Base-by-base conservation (phyloP, 805 yeast species). In the Candida arabinofermentans region DNA sequence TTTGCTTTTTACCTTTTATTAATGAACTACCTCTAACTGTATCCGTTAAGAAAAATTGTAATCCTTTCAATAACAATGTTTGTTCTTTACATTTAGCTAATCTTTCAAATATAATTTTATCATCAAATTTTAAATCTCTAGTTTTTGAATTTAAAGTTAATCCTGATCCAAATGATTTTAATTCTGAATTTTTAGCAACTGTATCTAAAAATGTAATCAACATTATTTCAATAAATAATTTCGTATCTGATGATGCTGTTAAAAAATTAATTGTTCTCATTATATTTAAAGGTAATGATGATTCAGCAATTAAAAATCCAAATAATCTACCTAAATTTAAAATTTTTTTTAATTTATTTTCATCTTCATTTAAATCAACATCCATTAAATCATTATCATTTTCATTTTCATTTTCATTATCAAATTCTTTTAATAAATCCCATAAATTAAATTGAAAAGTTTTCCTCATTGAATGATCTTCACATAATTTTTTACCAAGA, bases 401-500 rank as follows among this genome's bases (percentile, higher is more conserved):
- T 3, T 51, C 27, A 5, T 49, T 51, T 24, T 63, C 71, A 6
- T 65, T 73, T 6, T 66, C 71, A 2, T 70, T 72, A 48, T 86
- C 96, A 34, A 87, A 67, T 27, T 81, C 86, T 50, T 80, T 80
- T 14, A 90, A 54, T 34, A 80, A 72, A 61, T 93, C 96, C 98
- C 98, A 93, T 31, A 93, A 70, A 53, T 79, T 70, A 59, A 93
- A 89, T 58, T 91, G 97, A 53, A 93, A 83, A 0, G 95, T 79
- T 62, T 90, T 89, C 57, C 86, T 75, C 61, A 85, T 66, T 2
- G 80, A 70, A 52, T 88, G 95, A 18, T 77, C 76, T 24, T 81
- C 81, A 55, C 96, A 85, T 22, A 90, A 64, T 53, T 85, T 86
- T 21, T 72, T 72, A 0, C 95, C 95, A 26, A 93, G 74, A 19